Evolutionary conservation across 768 basidiomycete species (phyloP).

Genomic region (Boletus pseudo-olivaceus): DNA sequence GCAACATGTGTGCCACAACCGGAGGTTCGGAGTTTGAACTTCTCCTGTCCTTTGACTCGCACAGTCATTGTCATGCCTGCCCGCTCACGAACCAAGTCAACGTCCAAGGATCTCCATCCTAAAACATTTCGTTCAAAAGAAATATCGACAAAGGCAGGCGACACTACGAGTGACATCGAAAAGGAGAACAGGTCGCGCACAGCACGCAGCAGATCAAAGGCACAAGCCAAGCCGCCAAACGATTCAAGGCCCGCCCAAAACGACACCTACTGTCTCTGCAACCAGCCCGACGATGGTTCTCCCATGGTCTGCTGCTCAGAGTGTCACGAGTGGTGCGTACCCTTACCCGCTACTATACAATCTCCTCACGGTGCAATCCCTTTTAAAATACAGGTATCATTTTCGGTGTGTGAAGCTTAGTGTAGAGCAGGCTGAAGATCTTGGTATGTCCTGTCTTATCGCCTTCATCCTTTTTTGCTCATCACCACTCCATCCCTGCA

Average conservation of each 20-base stretch:
- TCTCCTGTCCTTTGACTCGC: constrained; percentile 26
- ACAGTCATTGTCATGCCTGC: constrained; percentile 38
- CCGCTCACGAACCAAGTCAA: constrained; percentile 43
- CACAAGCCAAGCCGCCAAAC: constrained; percentile 14
- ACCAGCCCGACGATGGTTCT: constrained; percentile 67
- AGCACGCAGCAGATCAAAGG: constrained; percentile 23
- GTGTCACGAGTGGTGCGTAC: constrained; percentile 67
- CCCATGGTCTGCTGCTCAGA: constrained; percentile 76
- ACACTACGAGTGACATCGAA: constrained; percentile 25
- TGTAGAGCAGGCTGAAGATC: constrained; percentile 67
- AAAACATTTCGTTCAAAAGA: constrained; percentile 15
- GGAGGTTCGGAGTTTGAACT: constrained; percentile 32
- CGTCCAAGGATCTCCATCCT: constrained; percentile 10
- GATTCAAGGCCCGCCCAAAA: constrained; percentile 16
- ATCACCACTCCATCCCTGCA: constrained; percentile 27
- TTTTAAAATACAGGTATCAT: constrained; percentile 64
- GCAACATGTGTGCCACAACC: constrained; percentile 22
- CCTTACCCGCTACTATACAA: not conserved
- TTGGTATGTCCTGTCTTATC: constrained; percentile 52
- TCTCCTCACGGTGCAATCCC: constrained; percentile 4
- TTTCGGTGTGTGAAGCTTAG: constrained; percentile 69
- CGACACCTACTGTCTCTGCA: constrained; percentile 54
- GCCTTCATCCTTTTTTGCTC: constrained; percentile 5
- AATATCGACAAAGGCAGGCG: constrained; percentile 15
- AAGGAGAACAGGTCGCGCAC: constrained; percentile 30